Evolutionary conservation across 208 protist genomes (phyloP).

Genomic region (Leishmania turanica): DNA sequence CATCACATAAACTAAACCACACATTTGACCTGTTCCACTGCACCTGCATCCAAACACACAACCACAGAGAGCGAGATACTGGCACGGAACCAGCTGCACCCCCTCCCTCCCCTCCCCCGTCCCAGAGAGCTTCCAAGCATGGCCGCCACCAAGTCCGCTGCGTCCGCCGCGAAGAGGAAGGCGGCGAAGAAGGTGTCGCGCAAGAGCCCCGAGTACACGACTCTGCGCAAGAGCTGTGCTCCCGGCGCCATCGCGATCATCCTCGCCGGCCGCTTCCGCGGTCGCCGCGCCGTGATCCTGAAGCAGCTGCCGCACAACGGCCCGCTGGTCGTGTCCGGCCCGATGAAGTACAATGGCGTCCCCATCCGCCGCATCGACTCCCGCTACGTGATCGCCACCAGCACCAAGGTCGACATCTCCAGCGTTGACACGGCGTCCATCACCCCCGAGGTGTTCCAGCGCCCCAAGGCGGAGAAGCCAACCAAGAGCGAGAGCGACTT

Average conservation of each 20-base stretch:
- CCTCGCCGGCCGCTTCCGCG: constrained; percentile 94
- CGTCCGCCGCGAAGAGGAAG: constrained; percentile 35
- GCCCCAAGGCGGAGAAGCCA: constrained; percentile 75
- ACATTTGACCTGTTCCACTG: background rate
- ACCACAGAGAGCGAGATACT: constrained; percentile 1
- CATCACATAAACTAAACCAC: background rate
- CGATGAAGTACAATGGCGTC: constrained; percentile 97
- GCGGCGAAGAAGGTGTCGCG: constrained; percentile 63
- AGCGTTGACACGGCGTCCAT: constrained; percentile 79
- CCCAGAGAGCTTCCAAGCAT: background rate
- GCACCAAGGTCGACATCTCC: constrained; percentile 96
- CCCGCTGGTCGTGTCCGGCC: constrained; percentile 96
- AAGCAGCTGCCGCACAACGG: constrained; percentile 97
- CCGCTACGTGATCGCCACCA: constrained; percentile 98
- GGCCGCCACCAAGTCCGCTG: constrained; percentile 9
- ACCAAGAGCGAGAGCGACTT: constrained; percentile 84
- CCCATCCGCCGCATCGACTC: constrained; percentile 98
- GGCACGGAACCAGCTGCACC: background rate
- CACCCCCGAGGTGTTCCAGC: constrained; percentile 70
- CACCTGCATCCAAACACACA: background rate
- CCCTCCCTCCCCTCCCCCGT: background rate
- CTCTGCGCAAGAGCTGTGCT: constrained; percentile 61
- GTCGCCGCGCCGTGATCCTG: constrained; percentile 98
- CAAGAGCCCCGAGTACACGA: constrained; percentile 65
- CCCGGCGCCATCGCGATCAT: constrained; percentile 79